phyloP scores from a whole-genome alignment of 1,284 basidiomycete species.

The Rhodotorula sp. region DNA sequence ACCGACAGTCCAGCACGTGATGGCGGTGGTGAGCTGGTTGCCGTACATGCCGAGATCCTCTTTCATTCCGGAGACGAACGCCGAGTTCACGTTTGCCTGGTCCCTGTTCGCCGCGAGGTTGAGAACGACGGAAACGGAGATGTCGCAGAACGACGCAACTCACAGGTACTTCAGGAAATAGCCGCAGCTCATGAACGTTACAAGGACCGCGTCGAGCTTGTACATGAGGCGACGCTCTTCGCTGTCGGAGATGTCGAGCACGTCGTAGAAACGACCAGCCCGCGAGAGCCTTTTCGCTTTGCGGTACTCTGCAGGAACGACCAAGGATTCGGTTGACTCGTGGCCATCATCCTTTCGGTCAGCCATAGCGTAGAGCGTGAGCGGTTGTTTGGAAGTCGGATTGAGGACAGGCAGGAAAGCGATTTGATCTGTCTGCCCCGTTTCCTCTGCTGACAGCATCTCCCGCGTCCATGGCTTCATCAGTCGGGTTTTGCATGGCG shows the following conservation, averaged over 20 bases:
- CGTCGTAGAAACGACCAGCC: conserved; percentile 31
- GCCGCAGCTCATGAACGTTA: conserved; percentile 45
- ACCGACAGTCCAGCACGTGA: conserved; percentile 47
- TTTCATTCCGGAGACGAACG: conserved; percentile 20
- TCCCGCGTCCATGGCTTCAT: too few relatives aligned
- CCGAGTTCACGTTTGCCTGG: conserved; percentile 40
- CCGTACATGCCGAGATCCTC: conserved; percentile 37
- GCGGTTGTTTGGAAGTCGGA: too few relatives aligned
- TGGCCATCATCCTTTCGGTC: not conserved
- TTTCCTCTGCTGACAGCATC: too few relatives aligned
- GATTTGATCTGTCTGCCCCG: too few relatives aligned
- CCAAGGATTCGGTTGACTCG: conserved; percentile 1
- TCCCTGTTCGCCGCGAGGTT: not conserved
- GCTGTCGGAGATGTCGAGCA: conserved; percentile 48
- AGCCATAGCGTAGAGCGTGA: too few relatives aligned
- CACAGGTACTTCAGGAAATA: conserved; percentile 46
- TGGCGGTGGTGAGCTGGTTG: conserved; percentile 46
- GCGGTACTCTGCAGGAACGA: not conserved
- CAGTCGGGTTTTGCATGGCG: too few relatives aligned
- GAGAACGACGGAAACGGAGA: not conserved
- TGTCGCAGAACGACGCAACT: not conserved
- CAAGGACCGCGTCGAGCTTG: conserved; percentile 48
- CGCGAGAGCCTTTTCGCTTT: conserved; percentile 3
- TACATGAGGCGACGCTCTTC: conserved; percentile 46
- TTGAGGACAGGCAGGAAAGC: too few relatives aligned